Conservation (phyloP, 495 filamentous ascomycete genomes). For the Bathelium albidoporum region DNA sequence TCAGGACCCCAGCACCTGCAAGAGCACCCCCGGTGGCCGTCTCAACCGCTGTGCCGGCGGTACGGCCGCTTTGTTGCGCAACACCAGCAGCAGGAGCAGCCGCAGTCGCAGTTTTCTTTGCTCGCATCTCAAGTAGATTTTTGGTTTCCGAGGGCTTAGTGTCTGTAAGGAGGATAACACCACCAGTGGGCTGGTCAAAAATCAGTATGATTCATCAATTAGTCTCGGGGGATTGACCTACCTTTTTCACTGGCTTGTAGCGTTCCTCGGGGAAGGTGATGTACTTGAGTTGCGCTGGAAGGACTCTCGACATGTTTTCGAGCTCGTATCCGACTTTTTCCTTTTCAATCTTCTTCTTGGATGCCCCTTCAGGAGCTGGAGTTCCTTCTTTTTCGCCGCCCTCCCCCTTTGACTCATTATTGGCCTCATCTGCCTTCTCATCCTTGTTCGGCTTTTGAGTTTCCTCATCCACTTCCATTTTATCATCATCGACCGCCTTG, state of each 20-base stretch:
- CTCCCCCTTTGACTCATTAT: conserved; percentile 48
- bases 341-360: conserved; percentile 81
- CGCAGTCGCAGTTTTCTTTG: conserved; percentile 49
- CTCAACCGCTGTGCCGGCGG: conserved; percentile 11
- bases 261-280: conserved; percentile 78
- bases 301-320: conserved; percentile 91
- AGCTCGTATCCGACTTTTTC: conserved; percentile 94
- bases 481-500: conserved; percentile 42
- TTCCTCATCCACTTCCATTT: conserved; percentile 88
- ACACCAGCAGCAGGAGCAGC: conserved; percentile 20
- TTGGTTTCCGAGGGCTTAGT: conserved; percentile 69
- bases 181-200: conserved; percentile 70
- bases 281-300: conserved; percentile 89
- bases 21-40: conserved; percentile 44
- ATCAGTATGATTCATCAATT: conserved; percentile 6
- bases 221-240: conserved; percentile 34
- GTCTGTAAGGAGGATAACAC: conserved; percentile 83
- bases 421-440: conserved; percentile 43
- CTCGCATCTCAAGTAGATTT: conserved; percentile 71
- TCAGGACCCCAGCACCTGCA: conserved; percentile 70
- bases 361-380: conserved; percentile 34
- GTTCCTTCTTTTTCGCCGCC: conserved; percentile 26
- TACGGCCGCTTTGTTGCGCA: conserved; percentile 22
- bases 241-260: conserved; percentile 94
- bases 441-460: conserved; percentile 48